Evolutionary conservation across 495 filamentous ascomycete genomes (phyloP), one percentile per base, ranked within the genome.

Genomic region (Poronia punctata): DNA sequence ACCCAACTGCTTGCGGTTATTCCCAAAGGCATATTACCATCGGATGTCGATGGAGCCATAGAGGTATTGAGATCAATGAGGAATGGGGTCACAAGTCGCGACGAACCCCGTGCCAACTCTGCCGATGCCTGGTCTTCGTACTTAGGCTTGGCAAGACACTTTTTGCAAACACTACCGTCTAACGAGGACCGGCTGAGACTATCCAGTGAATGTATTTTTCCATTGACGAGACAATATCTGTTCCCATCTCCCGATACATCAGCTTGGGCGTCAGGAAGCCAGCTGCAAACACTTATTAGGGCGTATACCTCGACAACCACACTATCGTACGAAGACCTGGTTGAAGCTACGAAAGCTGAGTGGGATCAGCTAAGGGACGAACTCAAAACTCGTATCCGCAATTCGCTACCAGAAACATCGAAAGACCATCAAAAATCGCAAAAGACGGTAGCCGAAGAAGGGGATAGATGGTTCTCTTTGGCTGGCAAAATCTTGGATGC

Each of bases 401-500:
- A 74, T 15, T 88, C 86, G 21, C 67, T 79, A 3, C 85, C 87
- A 14, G 86, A 88, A 54, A 76, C 88, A 42, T 85, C 86, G 0
- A 82, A 82, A 38, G 80, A 83, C 17, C 83, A 83, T 56, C 67
- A 66, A 23, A 68, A 70, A 35, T 92, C 86, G 2, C 86, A 94
- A 56, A 67, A 75, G 20, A 61, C 63, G 19, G 59, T 93, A 14
- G 75, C 74, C 7, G 61, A 69, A 2, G 70, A 82, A 53, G 75
- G 76, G 0, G 60, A 65, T 26, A 74, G 80, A 10, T 81, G 83
- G 67, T 82, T 88, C 43, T 49, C 62, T 4, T 47, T 88, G 35
- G 68, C 76, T 34, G 62, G 65, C 18, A 57, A 60, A 3, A 55
- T 81, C 27, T 46, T 70, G n/a, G 61, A 52, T 35, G 52, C 48